phyloP scores from a whole-genome alignment of 352 stramenopile species.

The Phytophthora tubulina region DNA sequence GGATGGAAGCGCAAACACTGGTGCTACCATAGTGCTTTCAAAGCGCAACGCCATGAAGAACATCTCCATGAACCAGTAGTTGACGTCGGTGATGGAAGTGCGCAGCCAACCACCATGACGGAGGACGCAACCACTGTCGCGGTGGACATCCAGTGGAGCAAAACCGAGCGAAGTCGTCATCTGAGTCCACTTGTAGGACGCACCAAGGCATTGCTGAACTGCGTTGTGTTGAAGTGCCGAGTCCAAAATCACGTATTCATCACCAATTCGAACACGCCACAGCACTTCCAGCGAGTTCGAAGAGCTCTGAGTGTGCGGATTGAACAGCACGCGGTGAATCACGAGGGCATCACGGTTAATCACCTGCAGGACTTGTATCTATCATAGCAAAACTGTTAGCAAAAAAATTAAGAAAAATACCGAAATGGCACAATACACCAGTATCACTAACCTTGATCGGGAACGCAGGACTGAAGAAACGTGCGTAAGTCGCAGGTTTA shows the following conservation, averaged over 20 bases:
- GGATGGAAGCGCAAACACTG: constrained; percentile 48
- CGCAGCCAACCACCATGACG: constrained; percentile 65
- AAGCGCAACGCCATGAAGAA: constrained; percentile 72
- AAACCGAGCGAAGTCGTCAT: constrained; percentile 63
- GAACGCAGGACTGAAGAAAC: constrained; percentile 52
- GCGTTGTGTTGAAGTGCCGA: constrained; percentile 62
- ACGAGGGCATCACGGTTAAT: constrained; percentile 61
- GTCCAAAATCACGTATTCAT: constrained; percentile 68
- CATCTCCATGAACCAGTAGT: constrained; percentile 70
- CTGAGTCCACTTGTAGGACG: constrained; percentile 60
- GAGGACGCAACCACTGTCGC: constrained; percentile 48
- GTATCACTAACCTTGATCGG: constrained; percentile 39
- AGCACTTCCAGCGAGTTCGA: constrained; percentile 67
- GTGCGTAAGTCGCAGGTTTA: constrained; percentile 41
- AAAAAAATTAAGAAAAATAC: background rate
- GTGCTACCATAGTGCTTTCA: constrained; percentile 63
- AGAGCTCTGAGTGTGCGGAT: constrained; percentile 61
- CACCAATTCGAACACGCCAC: constrained; percentile 52
- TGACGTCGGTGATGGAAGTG: constrained; percentile 46
- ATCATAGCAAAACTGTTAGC: background rate
- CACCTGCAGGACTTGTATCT: constrained; percentile 65
- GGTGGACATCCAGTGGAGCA: constrained; percentile 29
- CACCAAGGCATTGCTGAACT: constrained; percentile 60
- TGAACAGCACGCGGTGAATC: constrained; percentile 68
- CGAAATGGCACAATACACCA: background rate